A percentile compares a stretch with the other conserved stretches of the same genome.
Conservation (phyloP, 1,284 basidiomycete genomes). For the Mycena sp. region DNA sequence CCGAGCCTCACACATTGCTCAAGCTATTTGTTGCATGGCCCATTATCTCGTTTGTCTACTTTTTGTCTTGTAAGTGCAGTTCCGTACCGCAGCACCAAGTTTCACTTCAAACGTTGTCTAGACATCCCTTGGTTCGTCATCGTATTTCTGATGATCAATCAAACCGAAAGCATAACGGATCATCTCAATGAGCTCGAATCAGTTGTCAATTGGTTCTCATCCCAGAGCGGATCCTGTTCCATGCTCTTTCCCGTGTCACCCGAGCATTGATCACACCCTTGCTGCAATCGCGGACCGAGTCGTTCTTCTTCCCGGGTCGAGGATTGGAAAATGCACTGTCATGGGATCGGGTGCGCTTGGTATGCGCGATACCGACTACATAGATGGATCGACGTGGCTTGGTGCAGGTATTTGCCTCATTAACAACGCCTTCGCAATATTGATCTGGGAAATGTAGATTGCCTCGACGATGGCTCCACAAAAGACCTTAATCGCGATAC, state of each 20-base stretch:
- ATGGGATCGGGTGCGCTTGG: conserved; percentile 57
- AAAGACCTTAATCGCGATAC: conserved; percentile 37
- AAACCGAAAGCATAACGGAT: conserved; percentile 34
- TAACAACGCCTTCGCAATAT: conserved; percentile 37
- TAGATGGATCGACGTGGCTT: conserved; percentile 56
- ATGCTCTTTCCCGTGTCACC: conserved; percentile 48
- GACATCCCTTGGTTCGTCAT: conserved; percentile 52
- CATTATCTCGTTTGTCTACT: conserved; percentile 43
- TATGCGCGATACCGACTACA: conserved; percentile 47
- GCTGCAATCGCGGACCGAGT: conserved; percentile 57
- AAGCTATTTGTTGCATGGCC: conserved; percentile 49
- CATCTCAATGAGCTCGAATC: conserved; percentile 46
- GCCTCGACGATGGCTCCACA: conserved; percentile 42
- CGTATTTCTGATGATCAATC: conserved; percentile 47
- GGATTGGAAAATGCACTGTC: conserved; percentile 48
- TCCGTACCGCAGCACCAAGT: neutral
- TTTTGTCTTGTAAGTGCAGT: conserved; percentile 12
- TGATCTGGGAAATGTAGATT: conserved; percentile 42
- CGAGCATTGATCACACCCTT: conserved; percentile 48
- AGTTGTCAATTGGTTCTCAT: conserved; percentile 53
- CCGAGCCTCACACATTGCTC: conserved; percentile 43
- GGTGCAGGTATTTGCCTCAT: conserved; percentile 45
- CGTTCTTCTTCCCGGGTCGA: conserved; percentile 50
- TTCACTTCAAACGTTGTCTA: conserved; percentile 13
- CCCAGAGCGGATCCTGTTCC: conserved; percentile 49